Evolutionary conservation across 2,329 filamentous ascomycete genomes (phyloP).

Genomic region (Cordyceps pruinosa): DNA sequence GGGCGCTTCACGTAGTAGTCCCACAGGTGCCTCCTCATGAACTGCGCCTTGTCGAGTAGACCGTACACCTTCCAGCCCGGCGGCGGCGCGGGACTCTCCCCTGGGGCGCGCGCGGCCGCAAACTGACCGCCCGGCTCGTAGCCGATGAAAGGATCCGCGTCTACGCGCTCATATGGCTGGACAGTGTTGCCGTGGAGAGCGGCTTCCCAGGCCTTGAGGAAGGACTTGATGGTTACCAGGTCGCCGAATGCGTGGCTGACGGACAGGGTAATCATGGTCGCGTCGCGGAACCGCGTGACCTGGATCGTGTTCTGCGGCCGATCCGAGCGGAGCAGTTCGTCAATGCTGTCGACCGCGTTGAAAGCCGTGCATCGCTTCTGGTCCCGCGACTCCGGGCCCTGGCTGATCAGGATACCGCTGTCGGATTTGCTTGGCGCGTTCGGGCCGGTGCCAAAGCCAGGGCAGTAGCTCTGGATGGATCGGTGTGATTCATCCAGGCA

Average conservation of each 20-base stretch:
- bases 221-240: not conserved
- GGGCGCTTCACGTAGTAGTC: not conserved
- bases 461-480: not conserved
- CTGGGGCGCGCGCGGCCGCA: not conserved
- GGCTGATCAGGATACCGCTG: not conserved
- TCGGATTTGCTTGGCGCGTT: not conserved
- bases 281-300: not conserved
- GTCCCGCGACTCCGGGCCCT: not conserved
- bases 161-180: not conserved
- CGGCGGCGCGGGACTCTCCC: not conserved
- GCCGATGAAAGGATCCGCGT: not conserved
- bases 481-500: not conserved
- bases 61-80: not conserved
- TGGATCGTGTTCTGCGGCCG: not conserved
- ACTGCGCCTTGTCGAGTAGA: not conserved
- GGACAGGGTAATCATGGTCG: not conserved
- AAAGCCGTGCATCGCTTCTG: not conserved
- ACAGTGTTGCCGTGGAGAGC: not conserved
- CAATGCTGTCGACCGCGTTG: not conserved
- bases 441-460: not conserved
- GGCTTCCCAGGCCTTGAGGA: not conserved
- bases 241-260: constrained; percentile 3
- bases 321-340: not conserved
- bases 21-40: not conserved
- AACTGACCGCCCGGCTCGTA: constrained; percentile 1